Evolutionary conservation across 2,329 filamentous ascomycete genomes (phyloP).

Genomic region (Stagonosporopsis cucurbitacearum): DNA sequence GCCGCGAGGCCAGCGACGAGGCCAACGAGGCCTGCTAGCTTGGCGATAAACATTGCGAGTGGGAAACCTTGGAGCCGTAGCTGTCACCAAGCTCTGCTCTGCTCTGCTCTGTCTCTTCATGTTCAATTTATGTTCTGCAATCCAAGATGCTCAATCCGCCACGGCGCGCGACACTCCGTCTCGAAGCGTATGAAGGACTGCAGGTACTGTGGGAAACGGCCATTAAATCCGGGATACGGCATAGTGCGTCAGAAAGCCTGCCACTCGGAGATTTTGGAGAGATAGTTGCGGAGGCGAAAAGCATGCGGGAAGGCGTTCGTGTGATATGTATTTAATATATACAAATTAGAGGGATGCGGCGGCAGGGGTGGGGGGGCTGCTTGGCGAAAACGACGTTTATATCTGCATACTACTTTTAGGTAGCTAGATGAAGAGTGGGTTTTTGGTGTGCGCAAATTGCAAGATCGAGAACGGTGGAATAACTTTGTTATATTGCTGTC

Average conservation of each 20-base stretch:
- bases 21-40: slow-evolving; percentile 4
- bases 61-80: not conserved
- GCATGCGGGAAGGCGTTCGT: not conserved
- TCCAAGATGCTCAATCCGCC: not conserved
- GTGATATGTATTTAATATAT: slow-evolving; percentile 13
- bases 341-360: slow-evolving; percentile 7
- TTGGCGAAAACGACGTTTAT: slow-evolving; percentile 6
- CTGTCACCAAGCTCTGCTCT: not conserved
- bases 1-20: slow-evolving; percentile 10
- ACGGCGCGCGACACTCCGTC: slow-evolving; percentile 4
- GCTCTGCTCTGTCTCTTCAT: not conserved
- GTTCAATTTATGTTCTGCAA: slow-evolving; percentile 2
- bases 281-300: not conserved
- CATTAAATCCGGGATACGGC: not conserved
- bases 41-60: slow-evolving; percentile 2
- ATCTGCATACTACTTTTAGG: not conserved
- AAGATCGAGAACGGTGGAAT: slow-evolving; percentile 5
- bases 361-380: not conserved
- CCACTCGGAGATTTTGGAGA: slow-evolving; percentile 9
- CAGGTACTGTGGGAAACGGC: slow-evolving; percentile 6
- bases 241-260: not conserved
- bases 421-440: not conserved
- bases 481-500: slow-evolving; percentile 8
- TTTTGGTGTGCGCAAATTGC: not conserved
- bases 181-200: not conserved